Conservation (phyloP, 148 eudicot genomes). For the Rhododendron molle region DNA sequence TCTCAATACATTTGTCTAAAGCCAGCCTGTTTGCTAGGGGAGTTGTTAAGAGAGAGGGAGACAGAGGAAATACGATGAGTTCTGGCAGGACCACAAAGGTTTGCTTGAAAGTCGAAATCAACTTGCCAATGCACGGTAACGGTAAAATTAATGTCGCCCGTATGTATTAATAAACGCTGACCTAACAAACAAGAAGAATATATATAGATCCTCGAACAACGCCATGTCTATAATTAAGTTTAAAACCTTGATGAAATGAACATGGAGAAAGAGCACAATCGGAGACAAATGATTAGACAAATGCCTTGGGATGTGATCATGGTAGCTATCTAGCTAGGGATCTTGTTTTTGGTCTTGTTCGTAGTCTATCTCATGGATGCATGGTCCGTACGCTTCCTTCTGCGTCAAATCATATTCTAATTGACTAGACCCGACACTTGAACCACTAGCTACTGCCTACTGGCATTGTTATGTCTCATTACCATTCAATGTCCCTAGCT, state of each 20-base stretch:
- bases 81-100: background rate
- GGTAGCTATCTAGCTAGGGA: background rate
- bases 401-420: slow-evolving; percentile 9
- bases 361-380: background rate
- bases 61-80: background rate
- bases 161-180: background rate
- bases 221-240: background rate
- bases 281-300: slow-evolving; percentile 20
- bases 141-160: background rate
- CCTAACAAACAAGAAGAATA: background rate
- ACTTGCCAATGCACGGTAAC: background rate
- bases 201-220: background rate
- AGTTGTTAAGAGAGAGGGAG: background rate
- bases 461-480: slow-evolving; percentile 30
- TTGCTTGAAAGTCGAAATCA: background rate
- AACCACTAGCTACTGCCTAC: too few relatives aligned
- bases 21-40: background rate
- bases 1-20: background rate
- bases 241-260: background rate
- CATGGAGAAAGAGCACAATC: background rate
- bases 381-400: slow-evolving; percentile 27
- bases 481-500: slow-evolving; percentile 37
- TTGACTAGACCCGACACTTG: slow-evolving; percentile 2
- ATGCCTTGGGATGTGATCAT: slow-evolving; percentile 10
- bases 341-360: slow-evolving; percentile 16